A percentile compares a stretch with the other conserved stretches of the same genome.
phyloP scores from a whole-genome alignment of 1,139 yeast species.

The Kurtzmaniella natalensis region DNA sequence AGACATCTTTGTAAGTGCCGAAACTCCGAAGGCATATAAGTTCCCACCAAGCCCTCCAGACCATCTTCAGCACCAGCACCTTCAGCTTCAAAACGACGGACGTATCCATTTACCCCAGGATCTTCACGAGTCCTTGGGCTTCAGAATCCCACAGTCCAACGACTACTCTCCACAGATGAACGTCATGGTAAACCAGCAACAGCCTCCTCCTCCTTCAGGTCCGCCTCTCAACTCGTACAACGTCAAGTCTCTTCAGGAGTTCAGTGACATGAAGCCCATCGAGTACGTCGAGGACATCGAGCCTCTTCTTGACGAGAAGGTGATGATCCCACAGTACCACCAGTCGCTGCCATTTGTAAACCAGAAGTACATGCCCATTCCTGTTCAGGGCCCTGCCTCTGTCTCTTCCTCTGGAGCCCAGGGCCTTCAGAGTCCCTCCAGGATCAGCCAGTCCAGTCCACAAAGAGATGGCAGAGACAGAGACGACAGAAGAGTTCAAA shows the following conservation, averaged over 20 bases:
- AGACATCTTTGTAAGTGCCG: slow-evolving; percentile 40
- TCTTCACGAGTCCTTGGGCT: neutral
- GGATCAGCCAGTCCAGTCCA: slow-evolving; percentile 7
- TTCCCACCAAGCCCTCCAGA: slow-evolving; percentile 44
- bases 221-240: slow-evolving; percentile 31
- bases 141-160: neutral
- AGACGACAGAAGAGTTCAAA: slow-evolving; percentile 7
- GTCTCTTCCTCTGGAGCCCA: slow-evolving; percentile 4
- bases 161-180: neutral
- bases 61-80: neutral
- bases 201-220: no score
- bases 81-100: slow-evolving; percentile 2
- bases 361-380: slow-evolving; percentile 36
- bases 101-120: no score
- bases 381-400: slow-evolving; percentile 32
- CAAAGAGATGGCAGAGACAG: slow-evolving; percentile 8
- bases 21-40: slow-evolving; percentile 40
- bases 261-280: slow-evolving; percentile 13
- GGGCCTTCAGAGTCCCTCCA: slow-evolving; percentile 6
- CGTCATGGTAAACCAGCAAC: no score
- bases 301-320: slow-evolving; percentile 24
- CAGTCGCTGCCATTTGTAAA: slow-evolving; percentile 6
- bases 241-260: slow-evolving; percentile 41
- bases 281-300: slow-evolving; percentile 41
- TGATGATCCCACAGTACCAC: neutral